Base-by-base conservation (phyloP, 192 early-diverging fungal genomes). In the Pilobolus umbonatus region DNA sequence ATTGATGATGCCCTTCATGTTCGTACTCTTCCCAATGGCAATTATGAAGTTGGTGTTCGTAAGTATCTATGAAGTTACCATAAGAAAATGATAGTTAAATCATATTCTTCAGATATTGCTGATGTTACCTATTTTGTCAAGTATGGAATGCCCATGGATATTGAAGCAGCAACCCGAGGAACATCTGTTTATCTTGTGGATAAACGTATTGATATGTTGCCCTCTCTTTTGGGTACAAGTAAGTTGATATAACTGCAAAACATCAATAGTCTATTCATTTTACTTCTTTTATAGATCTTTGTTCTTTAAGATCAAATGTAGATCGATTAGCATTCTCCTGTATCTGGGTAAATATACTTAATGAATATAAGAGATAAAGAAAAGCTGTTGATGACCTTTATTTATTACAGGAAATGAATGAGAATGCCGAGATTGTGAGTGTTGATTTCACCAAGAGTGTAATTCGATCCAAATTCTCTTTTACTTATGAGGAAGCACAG, bases 1-100 rank as follows among this genome's bases (percentile, higher is more conserved):
- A 99, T 99, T 50, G 97, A 99, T 77, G 97, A 99, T 78, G 94
- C 97, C 0, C 80, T 99, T 31, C 97, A 99, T 61, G 88, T 88
- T 1, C 54, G 81, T 19, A 21, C 58, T 42, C 75, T 99, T 49
- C 59, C 67, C 38, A 68, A 75, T 64, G 68, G 68, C 9, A 59
- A 65, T 22, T 71, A 44, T 56, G 62, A 71, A 57, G 44, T 71
- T 15, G 85, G 85, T 52, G 85, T 87, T 49, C 85, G 77, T 80
- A 72, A 75, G 80, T 80, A 25, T 22, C 12, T 31, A n/a, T n/a
- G 17, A 25, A 34, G 51, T 3, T 30, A 2, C 15, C 14, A 5
- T 39, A 29, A 7, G 11, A 26, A n/a, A 17, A 22, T 15, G 10
- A 31, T 26, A 22, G 1, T 42, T 21, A 42, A 9, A 2, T 3